These are phyloP conservation scores for Penicillium silybi DNA, from an alignment of 495 filamentous ascomycete species.

Conservation along the genomic window DNA sequence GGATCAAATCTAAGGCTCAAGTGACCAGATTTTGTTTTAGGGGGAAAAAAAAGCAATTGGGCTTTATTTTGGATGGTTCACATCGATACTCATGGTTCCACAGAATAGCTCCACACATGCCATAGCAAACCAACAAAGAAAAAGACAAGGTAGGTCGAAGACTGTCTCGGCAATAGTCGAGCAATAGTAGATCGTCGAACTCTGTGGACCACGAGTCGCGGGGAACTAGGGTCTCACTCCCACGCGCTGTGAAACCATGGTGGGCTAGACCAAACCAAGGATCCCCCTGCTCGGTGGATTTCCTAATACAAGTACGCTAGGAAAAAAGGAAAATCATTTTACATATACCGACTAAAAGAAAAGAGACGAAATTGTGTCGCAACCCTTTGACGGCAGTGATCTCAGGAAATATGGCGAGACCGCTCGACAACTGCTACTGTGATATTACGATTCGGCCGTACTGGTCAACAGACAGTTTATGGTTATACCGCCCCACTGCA, in stretches of 20 bases:
- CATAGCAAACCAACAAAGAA: background rate
- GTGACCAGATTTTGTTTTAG: too few relatives aligned
- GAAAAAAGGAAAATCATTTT: background rate
- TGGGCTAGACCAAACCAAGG: conserved; percentile 4
- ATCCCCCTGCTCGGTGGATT: conserved; percentile 2
- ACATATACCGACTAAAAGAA: background rate
- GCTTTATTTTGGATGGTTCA: too few relatives aligned
- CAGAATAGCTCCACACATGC: background rate
- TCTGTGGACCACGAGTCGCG: conserved; percentile 21
- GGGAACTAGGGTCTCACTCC: conserved; percentile 26
- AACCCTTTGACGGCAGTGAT: background rate
- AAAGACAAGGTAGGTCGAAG: background rate
- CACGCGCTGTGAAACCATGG: conserved; percentile 20
- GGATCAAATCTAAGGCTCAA: too few relatives aligned
- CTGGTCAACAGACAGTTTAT: conserved; percentile 9
- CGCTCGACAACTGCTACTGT: background rate
- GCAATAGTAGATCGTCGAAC: conserved; percentile 14
- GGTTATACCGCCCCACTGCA: conserved; percentile 8
- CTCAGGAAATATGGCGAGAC: background rate
- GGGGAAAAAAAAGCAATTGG: too few relatives aligned
- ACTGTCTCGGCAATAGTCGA: conserved; percentile 5
- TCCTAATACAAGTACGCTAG: background rate
- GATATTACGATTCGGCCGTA: conserved; percentile 15
- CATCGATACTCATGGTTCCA: background rate
- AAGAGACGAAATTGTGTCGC: background rate